Percentiles rank a stretch among this genome's conserved stretches.
These are phyloP conservation scores for Amphibolis antarctica DNA, from an alignment of 106 monocot genomes.

Conservation along the genomic window DNA sequence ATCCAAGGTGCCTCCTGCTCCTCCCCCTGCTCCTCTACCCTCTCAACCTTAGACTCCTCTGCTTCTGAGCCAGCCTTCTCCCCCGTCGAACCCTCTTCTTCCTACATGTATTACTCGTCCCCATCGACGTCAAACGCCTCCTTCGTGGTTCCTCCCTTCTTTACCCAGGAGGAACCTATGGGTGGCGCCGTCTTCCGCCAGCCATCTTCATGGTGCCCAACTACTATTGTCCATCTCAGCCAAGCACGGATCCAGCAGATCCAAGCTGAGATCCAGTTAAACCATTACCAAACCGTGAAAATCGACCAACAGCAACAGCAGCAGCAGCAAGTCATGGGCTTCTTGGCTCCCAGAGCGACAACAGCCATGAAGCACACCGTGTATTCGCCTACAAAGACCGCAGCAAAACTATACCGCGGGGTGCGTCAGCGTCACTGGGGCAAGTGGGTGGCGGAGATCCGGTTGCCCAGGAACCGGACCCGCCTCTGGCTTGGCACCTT, in stretches of 20 bases:
- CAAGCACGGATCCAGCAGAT: constrained; percentile 55
- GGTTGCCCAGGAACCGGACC: constrained; percentile 54
- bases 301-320: constrained; percentile 10
- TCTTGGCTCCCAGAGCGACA: constrained; percentile 32
- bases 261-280: constrained; percentile 47
- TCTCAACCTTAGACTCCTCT: background rate
- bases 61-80: background rate
- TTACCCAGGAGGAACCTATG: background rate
- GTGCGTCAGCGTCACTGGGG: constrained; percentile 73
- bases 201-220: background rate
- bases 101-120: background rate
- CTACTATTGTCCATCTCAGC: constrained; percentile 35
- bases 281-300: constrained; percentile 11
- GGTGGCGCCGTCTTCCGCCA: background rate
- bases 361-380: constrained; percentile 52
- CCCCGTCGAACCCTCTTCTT: background rate
- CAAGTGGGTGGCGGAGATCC: constrained; percentile 73
- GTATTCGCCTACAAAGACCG: constrained; percentile 11
- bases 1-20: constrained; percentile 31
- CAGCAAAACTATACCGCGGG: constrained; percentile 43
- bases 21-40: background rate
- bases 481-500: constrained; percentile 69
- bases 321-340: constrained; percentile 1
- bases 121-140: background rate
- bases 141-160: background rate